Evolutionary conservation across 352 stramenopile genomes (phyloP).

Genomic region (Phytophthora syringae): DNA sequence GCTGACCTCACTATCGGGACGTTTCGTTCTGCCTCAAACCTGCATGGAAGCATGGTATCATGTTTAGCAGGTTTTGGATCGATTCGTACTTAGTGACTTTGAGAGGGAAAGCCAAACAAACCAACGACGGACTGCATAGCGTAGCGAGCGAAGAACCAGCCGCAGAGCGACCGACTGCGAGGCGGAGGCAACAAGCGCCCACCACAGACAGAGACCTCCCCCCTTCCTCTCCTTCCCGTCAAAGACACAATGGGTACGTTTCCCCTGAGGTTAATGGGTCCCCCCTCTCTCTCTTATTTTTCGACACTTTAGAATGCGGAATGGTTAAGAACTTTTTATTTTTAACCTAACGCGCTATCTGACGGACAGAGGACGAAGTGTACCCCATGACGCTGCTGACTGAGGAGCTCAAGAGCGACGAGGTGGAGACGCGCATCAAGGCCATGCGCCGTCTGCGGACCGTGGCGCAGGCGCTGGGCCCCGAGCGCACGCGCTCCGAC

Average conservation of each 20-base stretch:
- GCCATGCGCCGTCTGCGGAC: slow-evolving; percentile 93
- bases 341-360: slow-evolving; percentile 14
- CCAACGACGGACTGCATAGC: slow-evolving; percentile 28
- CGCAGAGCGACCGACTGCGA: slow-evolving; percentile 8
- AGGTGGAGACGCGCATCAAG: slow-evolving; percentile 93
- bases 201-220: slow-evolving; percentile 10
- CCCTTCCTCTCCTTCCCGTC: slow-evolving; percentile 11
- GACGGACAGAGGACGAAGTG: slow-evolving; percentile 73
- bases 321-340: background rate
- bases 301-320: background rate
- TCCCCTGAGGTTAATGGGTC: background rate
- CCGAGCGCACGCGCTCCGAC: slow-evolving; percentile 79
- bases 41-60: too few species aligned
- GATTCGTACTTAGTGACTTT: slow-evolving; percentile 22
- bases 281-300: background rate
- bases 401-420: slow-evolving; percentile 92
- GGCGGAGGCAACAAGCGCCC: background rate
- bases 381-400: slow-evolving; percentile 91
- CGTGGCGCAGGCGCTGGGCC: slow-evolving; percentile 91
- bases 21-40: too few species aligned
- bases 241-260: slow-evolving; percentile 34
- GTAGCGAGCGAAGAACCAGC: slow-evolving; percentile 24
- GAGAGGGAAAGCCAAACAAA: slow-evolving; percentile 14
- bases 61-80: too few species aligned
- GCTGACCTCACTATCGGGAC: too few species aligned